A percentile compares a stretch with the other conserved stretches of the same genome.
phyloP scores from a whole-genome alignment of 23 red algal species.

The Gracilariopsis chorda region DNA sequence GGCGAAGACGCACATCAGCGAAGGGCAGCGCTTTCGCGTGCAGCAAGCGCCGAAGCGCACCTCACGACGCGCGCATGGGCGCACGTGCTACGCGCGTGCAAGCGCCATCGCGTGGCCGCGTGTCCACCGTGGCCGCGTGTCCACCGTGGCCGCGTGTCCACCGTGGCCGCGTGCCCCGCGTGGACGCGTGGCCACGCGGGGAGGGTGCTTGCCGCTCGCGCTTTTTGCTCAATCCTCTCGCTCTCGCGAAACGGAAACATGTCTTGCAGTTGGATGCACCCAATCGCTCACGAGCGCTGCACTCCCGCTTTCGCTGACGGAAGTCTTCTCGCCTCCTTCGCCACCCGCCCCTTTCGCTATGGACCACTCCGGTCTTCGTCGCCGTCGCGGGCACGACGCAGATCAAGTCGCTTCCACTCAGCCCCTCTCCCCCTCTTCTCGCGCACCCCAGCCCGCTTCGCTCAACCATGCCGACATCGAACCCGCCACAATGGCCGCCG shows the following conservation, averaged over 20 bases:
- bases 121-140: too few relatives aligned
- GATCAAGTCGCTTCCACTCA: neutral
- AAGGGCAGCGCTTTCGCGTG: neutral
- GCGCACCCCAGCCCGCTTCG: neutral
- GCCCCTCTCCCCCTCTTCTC: neutral
- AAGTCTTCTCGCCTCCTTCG: neutral
- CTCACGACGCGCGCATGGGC: neutral
- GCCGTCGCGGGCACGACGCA: neutral
- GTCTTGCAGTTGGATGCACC: neutral
- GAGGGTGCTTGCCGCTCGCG: neutral
- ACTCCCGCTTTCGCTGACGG: too few relatives aligned
- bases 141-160: neutral
- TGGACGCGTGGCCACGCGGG: neutral
- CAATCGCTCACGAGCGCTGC: too few relatives aligned
- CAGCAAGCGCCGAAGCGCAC: neutral
- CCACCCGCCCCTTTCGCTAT: neutral
- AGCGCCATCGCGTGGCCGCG: too few relatives aligned
- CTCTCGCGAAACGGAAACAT: neutral
- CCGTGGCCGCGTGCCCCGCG: neutral
- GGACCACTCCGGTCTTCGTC: neutral
- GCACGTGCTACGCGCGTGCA: neutral
- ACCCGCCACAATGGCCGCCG: conserved; percentile 37
- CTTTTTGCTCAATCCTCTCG: neutral
- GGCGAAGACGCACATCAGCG: too few relatives aligned
- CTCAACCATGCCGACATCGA: neutral